Conservation (phyloP, 1,284 basidiomycete species). For the Rhodotorula sp. region DNA sequence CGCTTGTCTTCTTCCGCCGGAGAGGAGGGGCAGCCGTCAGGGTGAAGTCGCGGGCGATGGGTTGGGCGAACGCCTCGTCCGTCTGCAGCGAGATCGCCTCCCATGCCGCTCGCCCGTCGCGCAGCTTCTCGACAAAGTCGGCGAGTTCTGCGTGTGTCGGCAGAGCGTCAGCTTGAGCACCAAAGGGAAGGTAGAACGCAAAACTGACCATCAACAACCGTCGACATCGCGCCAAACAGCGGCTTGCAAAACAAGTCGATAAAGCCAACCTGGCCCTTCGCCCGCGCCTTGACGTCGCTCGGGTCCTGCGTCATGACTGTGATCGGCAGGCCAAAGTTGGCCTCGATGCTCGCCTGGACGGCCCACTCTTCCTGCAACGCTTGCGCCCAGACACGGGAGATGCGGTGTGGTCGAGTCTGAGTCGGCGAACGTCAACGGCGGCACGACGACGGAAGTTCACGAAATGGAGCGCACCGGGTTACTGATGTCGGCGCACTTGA, state of each 20-base stretch:
- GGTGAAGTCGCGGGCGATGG: slow-evolving; percentile 11
- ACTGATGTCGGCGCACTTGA: slow-evolving; percentile 95
- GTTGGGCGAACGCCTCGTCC: slow-evolving; percentile 31
- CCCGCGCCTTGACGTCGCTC: slow-evolving; percentile 60
- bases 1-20: not conserved
- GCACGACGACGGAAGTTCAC: not conserved
- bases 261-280: slow-evolving; percentile 84
- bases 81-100: slow-evolving; percentile 40
- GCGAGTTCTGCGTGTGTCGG: slow-evolving; percentile 26
- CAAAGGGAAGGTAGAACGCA: slow-evolving; percentile 42
- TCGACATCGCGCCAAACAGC: slow-evolving; percentile 69
- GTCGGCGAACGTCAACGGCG: slow-evolving; percentile 3
- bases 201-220: slow-evolving; percentile 64
- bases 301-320: slow-evolving; percentile 56
- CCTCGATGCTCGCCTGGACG: slow-evolving; percentile 76
- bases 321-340: slow-evolving; percentile 69
- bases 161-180: not conserved
- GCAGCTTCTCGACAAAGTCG: slow-evolving; percentile 41
- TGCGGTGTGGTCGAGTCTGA: slow-evolving; percentile 82
- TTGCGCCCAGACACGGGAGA: slow-evolving; percentile 85
- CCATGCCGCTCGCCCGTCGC: slow-evolving; percentile 41
- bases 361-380: slow-evolving; percentile 86
- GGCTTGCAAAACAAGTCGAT: slow-evolving; percentile 77
- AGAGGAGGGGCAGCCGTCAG: slow-evolving; percentile 18
- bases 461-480: slow-evolving; percentile 65